Evolutionary conservation across 768 basidiomycete species (phyloP).

Genomic region (Saitozyma podzolica): DNA sequence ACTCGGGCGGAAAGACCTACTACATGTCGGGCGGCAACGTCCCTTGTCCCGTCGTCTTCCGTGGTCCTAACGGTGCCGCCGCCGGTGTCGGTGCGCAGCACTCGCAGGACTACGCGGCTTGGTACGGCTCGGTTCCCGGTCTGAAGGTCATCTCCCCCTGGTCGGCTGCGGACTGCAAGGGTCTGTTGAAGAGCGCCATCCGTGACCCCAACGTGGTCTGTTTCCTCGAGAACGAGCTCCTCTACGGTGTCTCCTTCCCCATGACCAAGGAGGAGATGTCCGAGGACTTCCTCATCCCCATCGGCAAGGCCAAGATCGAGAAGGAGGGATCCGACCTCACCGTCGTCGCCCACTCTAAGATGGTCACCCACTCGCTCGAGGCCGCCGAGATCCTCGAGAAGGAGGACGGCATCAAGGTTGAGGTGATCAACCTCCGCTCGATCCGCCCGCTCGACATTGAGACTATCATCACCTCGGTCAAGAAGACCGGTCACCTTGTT

Average conservation of each 20-base stretch:
- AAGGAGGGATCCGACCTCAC: slow-evolving; percentile 89
- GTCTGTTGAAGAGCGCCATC: slow-evolving; percentile 94
- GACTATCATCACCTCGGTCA: slow-evolving; percentile 93
- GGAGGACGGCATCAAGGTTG: slow-evolving; percentile 88
- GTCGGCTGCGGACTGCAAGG: slow-evolving; percentile 99
- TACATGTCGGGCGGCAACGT: slow-evolving; percentile 99
- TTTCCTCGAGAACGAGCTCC: slow-evolving; percentile 98
- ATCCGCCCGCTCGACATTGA: slow-evolving; percentile 97
- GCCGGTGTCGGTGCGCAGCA: slow-evolving; percentile 96
- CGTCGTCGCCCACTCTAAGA: slow-evolving; percentile 95
- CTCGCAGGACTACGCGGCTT: slow-evolving; percentile 94
- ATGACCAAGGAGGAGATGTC: slow-evolving; percentile 94
- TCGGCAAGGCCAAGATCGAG: slow-evolving; percentile 97
- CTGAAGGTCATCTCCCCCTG: slow-evolving; percentile 97
- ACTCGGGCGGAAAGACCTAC: slow-evolving; percentile 99
- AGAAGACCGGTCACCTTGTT: slow-evolving; percentile 95
- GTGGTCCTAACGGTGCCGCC: slow-evolving; percentile 98
- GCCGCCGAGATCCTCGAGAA: slow-evolving; percentile 90
- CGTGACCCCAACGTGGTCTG: slow-evolving; percentile 97
- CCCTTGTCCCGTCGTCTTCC: slow-evolving; percentile 97
- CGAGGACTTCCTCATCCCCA: slow-evolving; percentile 89
- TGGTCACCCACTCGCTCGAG: slow-evolving; percentile 93
- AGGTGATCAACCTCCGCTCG: slow-evolving; percentile 90
- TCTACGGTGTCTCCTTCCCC: slow-evolving; percentile 97
- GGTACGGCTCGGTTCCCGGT: slow-evolving; percentile 77